A percentile compares a stretch with the other conserved stretches of the same genome.
These are phyloP conservation scores for Zymoseptoria pseudotritici DNA, from an alignment of 2,329 filamentous ascomycete genomes.

Conservation along the genomic window DNA sequence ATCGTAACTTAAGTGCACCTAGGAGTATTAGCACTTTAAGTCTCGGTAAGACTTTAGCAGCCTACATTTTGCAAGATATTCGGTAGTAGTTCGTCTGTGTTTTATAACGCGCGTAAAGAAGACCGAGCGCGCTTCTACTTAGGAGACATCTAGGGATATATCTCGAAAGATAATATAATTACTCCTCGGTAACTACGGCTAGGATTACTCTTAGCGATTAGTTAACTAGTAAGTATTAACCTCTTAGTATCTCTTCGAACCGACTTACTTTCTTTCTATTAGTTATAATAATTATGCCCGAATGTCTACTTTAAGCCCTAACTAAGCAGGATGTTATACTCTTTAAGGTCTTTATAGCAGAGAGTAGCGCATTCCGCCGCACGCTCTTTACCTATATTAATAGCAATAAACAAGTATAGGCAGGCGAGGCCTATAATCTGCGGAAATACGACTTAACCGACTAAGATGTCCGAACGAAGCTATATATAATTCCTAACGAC, in stretches of 20 bases:
- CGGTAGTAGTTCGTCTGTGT: neutral
- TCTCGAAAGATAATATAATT: neutral
- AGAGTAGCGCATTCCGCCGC: conserved; percentile 6
- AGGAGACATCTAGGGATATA: neutral
- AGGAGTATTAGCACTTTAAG: neutral
- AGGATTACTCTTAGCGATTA: neutral
- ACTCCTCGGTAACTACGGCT: neutral
- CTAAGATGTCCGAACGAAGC: conserved; percentile 5
- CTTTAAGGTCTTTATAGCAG: conserved; percentile 7
- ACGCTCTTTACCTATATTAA: conserved; percentile 10
- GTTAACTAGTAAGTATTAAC: neutral
- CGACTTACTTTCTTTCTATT: neutral
- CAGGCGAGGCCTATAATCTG: conserved; percentile 6
- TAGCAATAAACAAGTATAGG: conserved; percentile 5
- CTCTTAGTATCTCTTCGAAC: neutral
- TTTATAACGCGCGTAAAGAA: neutral
- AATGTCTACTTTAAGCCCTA: neutral
- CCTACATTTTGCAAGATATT: conserved; percentile 1
- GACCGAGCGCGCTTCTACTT: neutral
- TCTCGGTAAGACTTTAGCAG: neutral
- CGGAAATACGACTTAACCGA: conserved; percentile 15
- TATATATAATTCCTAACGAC: conserved; percentile 9
- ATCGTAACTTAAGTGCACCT: conserved; percentile 6
- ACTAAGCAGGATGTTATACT: conserved; percentile 5
- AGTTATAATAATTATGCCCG: too few relatives aligned